Base-by-base conservation (phyloP, 805 yeast genomes). In the Saccharomycopsis selenospora region DNA sequence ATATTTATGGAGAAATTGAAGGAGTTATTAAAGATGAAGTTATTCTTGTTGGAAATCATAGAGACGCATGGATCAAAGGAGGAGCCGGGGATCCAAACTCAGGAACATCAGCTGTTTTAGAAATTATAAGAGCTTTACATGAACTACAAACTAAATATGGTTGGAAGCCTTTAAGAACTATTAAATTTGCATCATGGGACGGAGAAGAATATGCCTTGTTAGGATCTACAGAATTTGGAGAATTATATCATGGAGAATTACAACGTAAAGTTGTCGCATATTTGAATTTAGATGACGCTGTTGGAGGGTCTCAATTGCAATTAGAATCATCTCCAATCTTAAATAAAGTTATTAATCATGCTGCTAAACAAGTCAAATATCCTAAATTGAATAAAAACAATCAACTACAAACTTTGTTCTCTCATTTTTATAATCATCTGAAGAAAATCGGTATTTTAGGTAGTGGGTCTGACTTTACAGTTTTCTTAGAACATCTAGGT, bases 81-180 rank as follows among this genome's bases (percentile, higher is more conserved):
- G 87, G 87, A 13, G 89, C 90, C 1, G 82, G 79, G 23, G 93
- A 85, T 63, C 90, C 93, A 26, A 84, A 84, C 62, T 73, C 82
- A 24, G 91, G 91, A 1, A 73, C 85, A 14, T 81, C 89, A 1
- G 77, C 71, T 0, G 52, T 82, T 54, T 62, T 84, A 40, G 91
- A 84, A 60, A 64, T 84, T 38, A 80, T 81, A 5, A 68, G 85
- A 43, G 80, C 76, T 1, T 66, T 82, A 29, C 74, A 77, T 22
- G 74, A 69, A 40, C 66, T 84, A 46, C 52, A 61, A 27, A 66
- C 72, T 52, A 47, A 55, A 13, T 47, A 23, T 20, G 88, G 87
- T 6, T 86, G 90, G 90, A 75, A 73, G 57, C 95, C 95, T 8
- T 61, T 75, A 45, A 69, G 93, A 57, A 77, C 89, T 0, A 80